Evolutionary conservation across 768 basidiomycete genomes (phyloP).

Genomic region (Collybia nuda): DNA sequence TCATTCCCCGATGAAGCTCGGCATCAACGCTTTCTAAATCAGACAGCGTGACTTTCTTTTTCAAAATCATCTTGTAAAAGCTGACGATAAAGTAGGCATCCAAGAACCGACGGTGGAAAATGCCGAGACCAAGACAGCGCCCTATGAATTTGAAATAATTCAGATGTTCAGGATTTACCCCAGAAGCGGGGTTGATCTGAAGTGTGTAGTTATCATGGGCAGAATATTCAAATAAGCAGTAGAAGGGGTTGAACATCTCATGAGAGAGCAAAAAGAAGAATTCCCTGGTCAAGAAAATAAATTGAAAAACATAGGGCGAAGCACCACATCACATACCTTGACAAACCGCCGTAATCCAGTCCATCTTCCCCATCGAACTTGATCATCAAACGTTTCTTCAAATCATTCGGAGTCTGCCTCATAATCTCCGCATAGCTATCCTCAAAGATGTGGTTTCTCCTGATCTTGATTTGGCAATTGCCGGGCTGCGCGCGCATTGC

Average conservation of each 20-base stretch:
- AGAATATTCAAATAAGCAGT: conserved; percentile 99
- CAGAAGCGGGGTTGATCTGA: conserved; percentile 98
- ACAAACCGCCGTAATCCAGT: conserved; percentile 96
- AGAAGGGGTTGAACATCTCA: conserved; percentile 99
- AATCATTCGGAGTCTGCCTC: conserved; percentile 96
- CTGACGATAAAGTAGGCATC: conserved; percentile 99
- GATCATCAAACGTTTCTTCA: conserved; percentile 99
- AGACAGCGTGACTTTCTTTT: conserved; percentile 92
- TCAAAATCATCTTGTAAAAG: conserved; percentile 99
- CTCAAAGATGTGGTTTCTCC: conserved; percentile 98
- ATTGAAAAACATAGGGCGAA: neutral
- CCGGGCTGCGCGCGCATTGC: conserved; percentile 98
- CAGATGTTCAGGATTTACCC: conserved; percentile 97
- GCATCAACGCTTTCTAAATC: conserved; percentile 97
- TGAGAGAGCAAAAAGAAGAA: conserved; percentile 99
- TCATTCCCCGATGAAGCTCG: conserved; percentile 91
- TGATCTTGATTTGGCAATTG: conserved; percentile 98
- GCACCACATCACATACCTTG: conserved; percentile 57
- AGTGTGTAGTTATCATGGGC: conserved; percentile 99
- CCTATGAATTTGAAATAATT: conserved; percentile 99
- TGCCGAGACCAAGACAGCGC: conserved; percentile 90
- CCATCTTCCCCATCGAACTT: conserved; percentile 99
- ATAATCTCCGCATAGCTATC: conserved; percentile 99
- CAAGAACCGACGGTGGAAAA: conserved; percentile 98
- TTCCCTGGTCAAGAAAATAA: conserved; percentile 57